Base-by-base conservation (phyloP, 306 rosid genomes). In the Canavalia ensiformis region DNA sequence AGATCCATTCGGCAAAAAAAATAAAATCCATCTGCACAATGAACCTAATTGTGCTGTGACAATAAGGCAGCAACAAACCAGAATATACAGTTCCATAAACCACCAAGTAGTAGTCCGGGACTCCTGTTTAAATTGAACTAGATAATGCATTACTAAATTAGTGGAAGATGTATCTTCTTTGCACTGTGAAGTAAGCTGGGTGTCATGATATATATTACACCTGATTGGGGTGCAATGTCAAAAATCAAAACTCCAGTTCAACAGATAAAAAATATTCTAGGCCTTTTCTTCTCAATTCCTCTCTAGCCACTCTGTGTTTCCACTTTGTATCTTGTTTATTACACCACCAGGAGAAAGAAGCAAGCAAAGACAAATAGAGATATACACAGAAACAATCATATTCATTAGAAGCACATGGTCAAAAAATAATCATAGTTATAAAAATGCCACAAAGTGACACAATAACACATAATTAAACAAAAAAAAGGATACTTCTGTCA, bases 401-500 rank as follows among this genome's bases (percentile, higher is more conserved):
- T 33, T n/a, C 41, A 64, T 39, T 62, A 10, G 10, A 34, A 62
- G 35, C 10, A 62, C 68, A 34, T 6, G 25, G 44, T 12, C 12
- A 62, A 18, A 62, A 6, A 35, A 9, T 7, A 59, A 35, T 25
- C 8, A 65, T 34, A 55, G 45, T 59, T 72, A 46, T 2, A 12
- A 7, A 8, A n/a, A 31, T 18, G 6, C 34, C 8, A 62, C 2
- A 33, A 66, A 63, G 59, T 66, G 52, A 66, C 4, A 64, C 13
- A 29, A 63, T 12, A 37, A 68, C 39, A 60, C 33, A 39, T 45
- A 30, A 41, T 34, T 41, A 11, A 54, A 6, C 47, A 44, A 58
- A 11, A 81, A 81, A n/a, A 37, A 65, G 49, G 57, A 85, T 72
- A 75, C 37, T 11, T 6, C 3, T 47, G 62, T 18, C 9, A 47